phyloP scores from a whole-genome alignment of 2,329 filamentous ascomycete species.

The Endocalyx cinctus region DNA sequence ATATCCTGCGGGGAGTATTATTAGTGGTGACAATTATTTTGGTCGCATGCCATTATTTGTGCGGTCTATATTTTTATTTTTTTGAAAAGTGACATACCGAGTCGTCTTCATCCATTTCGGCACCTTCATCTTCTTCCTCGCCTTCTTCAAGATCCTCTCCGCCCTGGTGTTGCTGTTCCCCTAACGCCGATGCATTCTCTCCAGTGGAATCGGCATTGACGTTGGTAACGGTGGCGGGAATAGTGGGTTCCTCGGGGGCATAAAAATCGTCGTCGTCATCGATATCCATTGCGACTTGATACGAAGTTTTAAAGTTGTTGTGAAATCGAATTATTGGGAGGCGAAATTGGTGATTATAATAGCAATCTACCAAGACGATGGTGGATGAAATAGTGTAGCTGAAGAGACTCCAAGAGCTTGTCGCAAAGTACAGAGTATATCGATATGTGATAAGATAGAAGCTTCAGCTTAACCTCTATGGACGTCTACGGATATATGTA shows the following conservation, averaged over 20 bases:
- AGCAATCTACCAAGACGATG: too few species aligned
- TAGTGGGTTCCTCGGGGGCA: conserved; percentile 51
- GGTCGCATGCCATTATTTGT: neutral
- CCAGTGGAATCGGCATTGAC: conserved; percentile 4
- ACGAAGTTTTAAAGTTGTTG: too few species aligned
- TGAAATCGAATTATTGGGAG: too few species aligned
- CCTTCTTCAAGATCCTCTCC: conserved; percentile 58
- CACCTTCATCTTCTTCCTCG: conserved; percentile 59
- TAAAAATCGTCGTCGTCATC: conserved; percentile 68
- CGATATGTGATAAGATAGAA: too few species aligned
- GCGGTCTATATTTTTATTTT: neutral
- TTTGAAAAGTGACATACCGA: conserved; percentile 33
- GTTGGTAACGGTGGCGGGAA: conserved; percentile 3
- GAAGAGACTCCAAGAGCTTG: too few species aligned
- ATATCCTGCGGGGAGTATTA: conserved; percentile 49
- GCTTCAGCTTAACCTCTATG: too few species aligned
- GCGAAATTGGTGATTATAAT: too few species aligned
- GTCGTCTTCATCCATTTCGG: conserved; percentile 57
- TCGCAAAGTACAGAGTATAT: too few species aligned
- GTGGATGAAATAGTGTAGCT: too few species aligned
- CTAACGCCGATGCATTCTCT: conserved; percentile 11
- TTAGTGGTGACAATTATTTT: too few species aligned
- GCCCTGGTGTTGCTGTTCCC: conserved; percentile 29
- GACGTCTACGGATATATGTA: too few species aligned
- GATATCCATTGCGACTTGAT: conserved; percentile 53